Base-by-base conservation (phyloP, 2,329 filamentous ascomycete species). In the Penicillium sp. region DNA sequence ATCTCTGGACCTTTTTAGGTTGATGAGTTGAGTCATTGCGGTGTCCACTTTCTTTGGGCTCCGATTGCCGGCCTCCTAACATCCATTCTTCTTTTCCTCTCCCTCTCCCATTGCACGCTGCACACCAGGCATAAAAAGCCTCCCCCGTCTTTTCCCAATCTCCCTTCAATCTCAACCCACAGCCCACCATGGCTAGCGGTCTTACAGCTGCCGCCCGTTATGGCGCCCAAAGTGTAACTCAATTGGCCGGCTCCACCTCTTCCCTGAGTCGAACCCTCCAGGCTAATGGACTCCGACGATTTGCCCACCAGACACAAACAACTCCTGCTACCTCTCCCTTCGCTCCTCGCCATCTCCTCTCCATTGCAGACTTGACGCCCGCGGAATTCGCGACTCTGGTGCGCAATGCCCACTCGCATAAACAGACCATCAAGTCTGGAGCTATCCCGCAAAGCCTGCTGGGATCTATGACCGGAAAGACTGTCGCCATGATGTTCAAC, bases 401-500 rank as follows among this genome's bases (percentile, higher is more conserved):
- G 60, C 87, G 88, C 74, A 94, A 94, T 87, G 94, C 92, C 54
- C 83, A 87, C 26, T 79, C 84, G 46, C 87, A 92, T 80, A 98
- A 98, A 78, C 78, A 85, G 57, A 82, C 87, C 58, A 87, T 94
- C 80, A 96, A 96, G 76, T 85, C 87, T 22, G 86, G 87, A 49
- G 81, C 84, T 57, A 79, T 85, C 52, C 86, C 89, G 3, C 75
- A 80, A 54, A 80, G 82, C 46, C 80, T 96, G 57, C 80, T 84
- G 57, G 83, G 84, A 43, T 81, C 85, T 11, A 80, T 99, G 64
- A 79, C 85, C 0, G 91, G 92, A 55, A 87, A 92, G 77, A 93
- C 93, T 0, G 86, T 99, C 35, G 94, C 95, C 67, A 90, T 99
- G 88, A 92, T 96, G 84, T 99, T 99, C 83, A 96, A 85, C 84